These are phyloP conservation scores for Pyrenochaeta sp. DNA, from an alignment of 2,329 filamentous ascomycete genomes.

Conservation along the genomic window DNA sequence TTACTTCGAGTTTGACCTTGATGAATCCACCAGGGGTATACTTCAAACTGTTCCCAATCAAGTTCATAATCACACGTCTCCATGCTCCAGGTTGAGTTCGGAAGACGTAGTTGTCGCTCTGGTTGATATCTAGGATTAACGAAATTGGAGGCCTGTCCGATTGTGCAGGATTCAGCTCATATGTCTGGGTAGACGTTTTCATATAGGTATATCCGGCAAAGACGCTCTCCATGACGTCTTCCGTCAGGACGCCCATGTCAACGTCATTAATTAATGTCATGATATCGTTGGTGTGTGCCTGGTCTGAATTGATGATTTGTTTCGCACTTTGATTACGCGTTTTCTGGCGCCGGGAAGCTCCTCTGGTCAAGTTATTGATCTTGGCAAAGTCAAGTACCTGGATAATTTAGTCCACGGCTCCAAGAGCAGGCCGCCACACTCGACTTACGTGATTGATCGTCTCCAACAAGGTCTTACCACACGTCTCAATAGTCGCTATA, in stretches of 20 bases:
- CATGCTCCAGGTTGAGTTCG: conserved; percentile 48
- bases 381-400: conserved; percentile 51
- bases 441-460: conserved; percentile 52
- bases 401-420: conserved; percentile 11
- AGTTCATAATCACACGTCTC: conserved; percentile 50
- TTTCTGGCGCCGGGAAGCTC: conserved; percentile 38
- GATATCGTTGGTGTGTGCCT: conserved; percentile 43
- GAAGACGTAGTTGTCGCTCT: conserved; percentile 45
- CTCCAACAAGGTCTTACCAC: conserved; percentile 50
- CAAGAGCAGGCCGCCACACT: too few species aligned
- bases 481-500: conserved; percentile 47
- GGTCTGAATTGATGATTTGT: conserved; percentile 38
- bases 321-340: conserved; percentile 39
- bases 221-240: conserved; percentile 48
- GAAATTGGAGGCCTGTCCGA: conserved; percentile 29
- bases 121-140: conserved; percentile 46
- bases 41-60: conserved; percentile 51
- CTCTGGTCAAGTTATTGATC: conserved; percentile 47
- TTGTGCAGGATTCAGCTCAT: conserved; percentile 27
- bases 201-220: conserved; percentile 47
- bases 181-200: conserved; percentile 35
- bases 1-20: conserved; percentile 45
- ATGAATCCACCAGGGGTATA: conserved; percentile 48
- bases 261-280: conserved; percentile 46
- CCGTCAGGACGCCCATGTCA: conserved; percentile 44